Conservation (phyloP, 2,329 filamentous ascomycete genomes). For the Stachybotrys elegans region DNA sequence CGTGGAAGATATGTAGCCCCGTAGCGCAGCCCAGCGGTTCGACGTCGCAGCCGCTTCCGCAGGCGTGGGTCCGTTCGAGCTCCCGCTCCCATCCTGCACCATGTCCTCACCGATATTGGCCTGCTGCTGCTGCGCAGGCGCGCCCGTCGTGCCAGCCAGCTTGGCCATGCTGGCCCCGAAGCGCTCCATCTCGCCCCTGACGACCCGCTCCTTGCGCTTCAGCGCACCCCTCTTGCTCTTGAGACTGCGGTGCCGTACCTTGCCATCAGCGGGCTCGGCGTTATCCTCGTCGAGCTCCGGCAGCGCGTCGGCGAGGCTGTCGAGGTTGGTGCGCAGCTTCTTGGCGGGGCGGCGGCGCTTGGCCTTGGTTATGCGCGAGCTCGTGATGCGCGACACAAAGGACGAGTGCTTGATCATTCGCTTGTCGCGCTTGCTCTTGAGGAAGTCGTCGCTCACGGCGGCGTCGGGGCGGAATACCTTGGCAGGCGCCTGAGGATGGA, state of each 20-base stretch:
- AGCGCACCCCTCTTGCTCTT: conserved; percentile 71
- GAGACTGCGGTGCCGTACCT: conserved; percentile 69
- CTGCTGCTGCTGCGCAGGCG: conserved; percentile 6
- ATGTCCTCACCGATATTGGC: conserved; percentile 9
- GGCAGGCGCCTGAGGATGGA: conserved; percentile 45
- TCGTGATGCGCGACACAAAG: conserved; percentile 73
- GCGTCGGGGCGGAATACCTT: conserved; percentile 48
- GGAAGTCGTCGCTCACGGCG: conserved; percentile 52
- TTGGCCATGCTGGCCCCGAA: conserved; percentile 81
- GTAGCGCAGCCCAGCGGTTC: conserved; percentile 73
- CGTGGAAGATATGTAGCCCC: conserved; percentile 77
- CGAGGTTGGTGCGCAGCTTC: conserved; percentile 72
- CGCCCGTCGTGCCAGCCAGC: conserved; percentile 42
- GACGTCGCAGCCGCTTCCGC: conserved; percentile 30
- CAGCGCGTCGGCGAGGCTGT: conserved; percentile 74
- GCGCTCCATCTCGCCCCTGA: conserved; percentile 74
- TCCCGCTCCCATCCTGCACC: conserved; percentile 11
- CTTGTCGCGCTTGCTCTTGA: conserved; percentile 77
- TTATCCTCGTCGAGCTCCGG: conserved; percentile 53
- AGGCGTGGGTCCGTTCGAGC: conserved; percentile 1
- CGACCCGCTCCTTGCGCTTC: conserved; percentile 76
- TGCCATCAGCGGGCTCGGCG: conserved; percentile 43
- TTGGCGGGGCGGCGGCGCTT: conserved; percentile 57
- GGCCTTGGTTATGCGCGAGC: conserved; percentile 32
- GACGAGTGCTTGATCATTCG: conserved; percentile 73